Conservation (phyloP, 2,329 filamentous ascomycete genomes). For the Beauveria sp. region DNA sequence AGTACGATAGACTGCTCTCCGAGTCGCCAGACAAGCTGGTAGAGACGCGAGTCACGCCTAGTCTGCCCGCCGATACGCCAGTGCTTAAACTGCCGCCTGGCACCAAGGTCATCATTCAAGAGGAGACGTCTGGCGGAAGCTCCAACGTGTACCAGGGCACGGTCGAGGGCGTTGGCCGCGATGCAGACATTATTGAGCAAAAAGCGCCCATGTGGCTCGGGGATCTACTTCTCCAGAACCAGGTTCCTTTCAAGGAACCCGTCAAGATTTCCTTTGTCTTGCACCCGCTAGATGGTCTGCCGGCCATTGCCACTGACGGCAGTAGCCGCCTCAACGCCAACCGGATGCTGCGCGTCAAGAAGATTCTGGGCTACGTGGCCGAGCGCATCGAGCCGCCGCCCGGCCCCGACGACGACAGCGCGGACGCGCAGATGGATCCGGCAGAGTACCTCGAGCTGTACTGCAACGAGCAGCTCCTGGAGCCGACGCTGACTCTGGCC, state of each 20-base stretch:
- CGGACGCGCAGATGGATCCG: constrained; percentile 50
- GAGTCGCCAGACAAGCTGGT: constrained; percentile 47
- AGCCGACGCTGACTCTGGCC: constrained; percentile 83
- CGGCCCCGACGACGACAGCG: constrained; percentile 43
- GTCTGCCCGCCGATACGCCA: constrained; percentile 65
- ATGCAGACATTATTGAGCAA: constrained; percentile 78
- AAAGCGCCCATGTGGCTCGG: constrained; percentile 87
- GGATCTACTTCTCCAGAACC: constrained; percentile 77
- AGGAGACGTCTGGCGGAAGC: constrained; percentile 58
- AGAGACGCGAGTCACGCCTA: constrained; percentile 60
- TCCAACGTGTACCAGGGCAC: constrained; percentile 89
- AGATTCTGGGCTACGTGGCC: constrained; percentile 85
- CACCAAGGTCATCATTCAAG: constrained; percentile 61
- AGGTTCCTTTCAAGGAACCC: constrained; percentile 78
- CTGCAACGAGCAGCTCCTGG: constrained; percentile 74
- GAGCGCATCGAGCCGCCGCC: constrained; percentile 77
- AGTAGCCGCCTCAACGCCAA: constrained; percentile 94
- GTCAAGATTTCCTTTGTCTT: constrained; percentile 94
- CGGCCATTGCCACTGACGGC: constrained; percentile 67
- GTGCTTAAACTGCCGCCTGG: constrained; percentile 63
- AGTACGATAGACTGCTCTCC: constrained; percentile 61
- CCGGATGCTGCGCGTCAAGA: constrained; percentile 90
- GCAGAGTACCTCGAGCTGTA: constrained; percentile 95
- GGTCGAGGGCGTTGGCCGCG: constrained; percentile 66
- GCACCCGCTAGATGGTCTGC: constrained; percentile 68